Base-by-base conservation (phyloP, 1,139 yeast species). In the Saccharomyces hybrid region DNA sequence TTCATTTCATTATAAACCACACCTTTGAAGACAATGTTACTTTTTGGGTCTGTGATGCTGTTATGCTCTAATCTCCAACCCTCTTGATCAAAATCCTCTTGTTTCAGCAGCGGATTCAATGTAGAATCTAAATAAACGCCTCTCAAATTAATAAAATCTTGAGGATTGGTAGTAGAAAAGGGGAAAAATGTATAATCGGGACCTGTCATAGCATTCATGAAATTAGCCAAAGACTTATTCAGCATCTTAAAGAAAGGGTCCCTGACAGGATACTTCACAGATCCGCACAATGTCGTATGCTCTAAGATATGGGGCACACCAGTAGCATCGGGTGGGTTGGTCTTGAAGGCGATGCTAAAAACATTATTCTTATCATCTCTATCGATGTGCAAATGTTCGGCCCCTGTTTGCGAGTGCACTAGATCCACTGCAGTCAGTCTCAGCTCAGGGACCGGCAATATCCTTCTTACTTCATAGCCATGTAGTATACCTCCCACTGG, bases 201-300 rank as follows among this genome's bases (percentile, higher is more conserved):
- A 16, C 96, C 99, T 0, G 99, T 93, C 97, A 93, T 88, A 13
- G 99, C 99, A 69, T 93, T 93, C 99, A 93, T 93, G 71, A 90
- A 93, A 70, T 89, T 93, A 44, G 97, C 85, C 64, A 93, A 75
- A 16, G 89, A 74, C 62, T 98, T 75, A 68, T 91, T 93, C 56
- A 93, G 77, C 99, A 93, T 93, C 70, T 93, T 91, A 78, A 93
- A 95, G 70, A 93, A 93, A 2, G 99, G 99, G 71, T 93, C 99
- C 62, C 97, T 78, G 1, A 93, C 97, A 0, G 97, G 98, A 69
- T 81, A 93, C 67, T 86, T 87, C 56, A 79, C 76, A 1, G 97
- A 88, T 2, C 99, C 99, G 73, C 99, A 93, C 44, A 93, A 75
- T 1, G 98, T 90, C 7, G 97, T 91, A 69, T 93, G 99, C 69